phyloP scores from a whole-genome alignment of 2,329 filamentous ascomycete genomes.

The Colletotrichum sp. region DNA sequence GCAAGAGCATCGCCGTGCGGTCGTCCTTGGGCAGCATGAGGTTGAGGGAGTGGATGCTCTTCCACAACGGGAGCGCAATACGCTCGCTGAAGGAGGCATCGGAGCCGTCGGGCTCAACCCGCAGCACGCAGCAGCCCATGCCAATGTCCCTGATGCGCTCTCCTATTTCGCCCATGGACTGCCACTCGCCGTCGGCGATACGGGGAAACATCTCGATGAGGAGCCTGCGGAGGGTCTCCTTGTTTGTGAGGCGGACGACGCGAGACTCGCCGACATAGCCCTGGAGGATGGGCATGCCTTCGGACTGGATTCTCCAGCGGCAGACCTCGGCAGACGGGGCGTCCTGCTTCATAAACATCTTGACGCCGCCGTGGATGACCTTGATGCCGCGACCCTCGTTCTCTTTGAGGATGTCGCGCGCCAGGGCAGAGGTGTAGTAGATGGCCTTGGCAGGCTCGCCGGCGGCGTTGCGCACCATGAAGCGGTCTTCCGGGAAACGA shows the following conservation, averaged over 20 bases:
- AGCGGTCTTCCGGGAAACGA: constrained; percentile 87
- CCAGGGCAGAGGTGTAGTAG: constrained; percentile 90
- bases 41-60: constrained; percentile 89
- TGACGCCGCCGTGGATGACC: constrained; percentile 95
- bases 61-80: constrained; percentile 93
- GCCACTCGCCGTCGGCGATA: constrained; percentile 76
- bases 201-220: constrained; percentile 98
- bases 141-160: constrained; percentile 78
- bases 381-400: constrained; percentile 94
- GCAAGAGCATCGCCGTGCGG: constrained; percentile 86
- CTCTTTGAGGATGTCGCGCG: constrained; percentile 81
- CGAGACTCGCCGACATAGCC: constrained; percentile 85
- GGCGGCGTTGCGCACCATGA: constrained; percentile 93
- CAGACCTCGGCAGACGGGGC: constrained; percentile 86
- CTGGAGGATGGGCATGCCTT: constrained; percentile 89
- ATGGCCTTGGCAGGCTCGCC: constrained; percentile 92
- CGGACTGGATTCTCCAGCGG: constrained; percentile 93
- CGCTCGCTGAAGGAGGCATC: constrained; percentile 69
- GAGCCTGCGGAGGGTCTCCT: constrained; percentile 80
- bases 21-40: constrained; percentile 99
- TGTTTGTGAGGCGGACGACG: constrained; percentile 75
- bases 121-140: constrained; percentile 92
- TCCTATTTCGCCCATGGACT: constrained; percentile 84
- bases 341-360: constrained; percentile 99
- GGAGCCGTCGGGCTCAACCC: constrained; percentile 77